These are phyloP conservation scores for Botrytis fabae DNA, from an alignment of 2,329 filamentous ascomycete genomes.

Conservation along the genomic window DNA sequence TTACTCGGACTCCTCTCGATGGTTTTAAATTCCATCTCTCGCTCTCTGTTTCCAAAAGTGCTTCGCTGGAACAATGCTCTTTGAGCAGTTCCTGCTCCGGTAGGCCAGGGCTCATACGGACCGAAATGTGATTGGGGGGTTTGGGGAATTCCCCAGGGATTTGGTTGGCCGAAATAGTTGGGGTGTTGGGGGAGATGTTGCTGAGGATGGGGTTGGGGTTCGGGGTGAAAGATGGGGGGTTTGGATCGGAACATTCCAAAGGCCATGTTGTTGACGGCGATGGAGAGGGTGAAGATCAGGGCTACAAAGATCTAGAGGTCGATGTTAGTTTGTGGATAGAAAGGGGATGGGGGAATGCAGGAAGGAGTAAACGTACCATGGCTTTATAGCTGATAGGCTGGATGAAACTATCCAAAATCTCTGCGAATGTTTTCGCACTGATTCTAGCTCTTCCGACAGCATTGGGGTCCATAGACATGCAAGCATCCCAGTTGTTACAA, in stretches of 20 bases:
- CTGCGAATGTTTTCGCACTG: conserved; percentile 82
- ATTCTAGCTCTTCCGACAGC: conserved; percentile 77
- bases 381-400: conserved; percentile 87
- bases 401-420: conserved; percentile 92
- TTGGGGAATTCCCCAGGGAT: conserved; percentile 32
- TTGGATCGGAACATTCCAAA: conserved; percentile 43
- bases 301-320: conserved; percentile 51
- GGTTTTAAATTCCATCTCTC: not conserved
- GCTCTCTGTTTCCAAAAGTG: not conserved
- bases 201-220: conserved; percentile 37
- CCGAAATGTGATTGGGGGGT: conserved; percentile 22
- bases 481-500: conserved; percentile 81
- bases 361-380: conserved; percentile 52
- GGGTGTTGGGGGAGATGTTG: conserved; percentile 32
- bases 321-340: not conserved
- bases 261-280: conserved; percentile 53
- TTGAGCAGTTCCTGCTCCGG: not conserved
- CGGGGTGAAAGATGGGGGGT: conserved; percentile 16
- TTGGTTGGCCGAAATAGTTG: conserved; percentile 13
- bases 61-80: conserved; percentile 2
- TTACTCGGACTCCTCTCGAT: conserved; percentile 37
- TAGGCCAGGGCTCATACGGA: conserved; percentile 30
- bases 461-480: conserved; percentile 81
- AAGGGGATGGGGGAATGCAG: not conserved
- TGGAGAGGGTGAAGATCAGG: conserved; percentile 49